A percentile compares a stretch with the other conserved stretches of the same genome.
phyloP scores from a whole-genome alignment of 331 rosid species.

The Cydonia oblonga region DNA sequence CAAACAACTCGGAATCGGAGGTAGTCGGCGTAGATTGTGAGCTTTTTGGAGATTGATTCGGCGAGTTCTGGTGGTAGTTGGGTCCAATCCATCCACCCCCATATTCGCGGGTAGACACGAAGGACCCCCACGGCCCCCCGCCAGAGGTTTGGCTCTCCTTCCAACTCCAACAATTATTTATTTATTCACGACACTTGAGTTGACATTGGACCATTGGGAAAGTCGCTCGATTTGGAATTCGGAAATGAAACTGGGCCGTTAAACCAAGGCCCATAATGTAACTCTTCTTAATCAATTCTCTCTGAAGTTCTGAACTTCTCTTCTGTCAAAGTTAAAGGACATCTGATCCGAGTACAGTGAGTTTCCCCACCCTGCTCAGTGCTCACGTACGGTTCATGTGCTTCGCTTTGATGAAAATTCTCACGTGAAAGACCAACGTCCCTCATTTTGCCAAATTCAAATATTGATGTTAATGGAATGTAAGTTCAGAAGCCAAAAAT shows the following conservation, averaged over 20 bases:
- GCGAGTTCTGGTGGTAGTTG: conserved; percentile 50
- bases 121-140: neutral
- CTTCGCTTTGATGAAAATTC: too few species aligned
- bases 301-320: too few species aligned
- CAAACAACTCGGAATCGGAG: conserved; percentile 45
- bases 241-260: neutral
- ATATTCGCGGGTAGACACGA: conserved; percentile 3
- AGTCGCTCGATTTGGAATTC: neutral
- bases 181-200: neutral
- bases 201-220: neutral
- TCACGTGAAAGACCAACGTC: neutral
- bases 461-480: neutral
- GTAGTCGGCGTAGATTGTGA: conserved; percentile 36
- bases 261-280: neutral
- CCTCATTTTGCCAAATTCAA: neutral
- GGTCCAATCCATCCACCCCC: conserved; percentile 34
- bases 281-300: too few species aligned
- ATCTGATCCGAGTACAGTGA: too few species aligned
- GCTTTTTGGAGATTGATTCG: conserved; percentile 24
- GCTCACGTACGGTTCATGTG: neutral
- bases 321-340: too few species aligned
- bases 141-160: neutral
- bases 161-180: neutral
- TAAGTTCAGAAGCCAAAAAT: neutral
- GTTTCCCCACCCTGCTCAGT: too few species aligned